Evolutionary conservation across 805 yeast genomes (phyloP).

Genomic region (Ogataea chonburiensis): DNA sequence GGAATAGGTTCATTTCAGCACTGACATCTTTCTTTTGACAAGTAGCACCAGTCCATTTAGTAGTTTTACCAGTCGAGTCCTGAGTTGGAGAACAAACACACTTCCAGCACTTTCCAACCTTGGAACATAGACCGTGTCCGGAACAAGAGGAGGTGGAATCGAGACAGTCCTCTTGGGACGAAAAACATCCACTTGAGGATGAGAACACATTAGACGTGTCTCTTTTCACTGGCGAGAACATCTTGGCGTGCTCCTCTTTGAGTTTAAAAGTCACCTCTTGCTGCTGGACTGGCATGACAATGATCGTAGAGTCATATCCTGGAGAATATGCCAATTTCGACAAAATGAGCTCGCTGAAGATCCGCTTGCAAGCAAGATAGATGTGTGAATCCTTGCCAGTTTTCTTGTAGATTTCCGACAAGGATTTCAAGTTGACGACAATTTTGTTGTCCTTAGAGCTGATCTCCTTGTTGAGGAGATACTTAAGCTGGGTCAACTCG

Average conservation of each 20-base stretch:
- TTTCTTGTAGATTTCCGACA: constrained; percentile 41
- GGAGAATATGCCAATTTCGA: constrained; percentile 19
- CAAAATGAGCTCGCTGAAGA: constrained; percentile 34
- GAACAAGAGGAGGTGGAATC: constrained; percentile 48
- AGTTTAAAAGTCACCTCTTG: constrained; percentile 21
- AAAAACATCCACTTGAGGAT: constrained; percentile 33
- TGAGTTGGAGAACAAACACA: constrained; percentile 49
- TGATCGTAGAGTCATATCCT: constrained; percentile 28
- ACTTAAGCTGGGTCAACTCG: constrained; percentile 48
- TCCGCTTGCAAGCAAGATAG: constrained; percentile 38
- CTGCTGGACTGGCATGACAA: constrained; percentile 35
- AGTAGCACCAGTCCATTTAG: constrained; percentile 54
- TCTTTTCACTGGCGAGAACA: constrained; percentile 24
- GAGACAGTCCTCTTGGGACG: constrained; percentile 47
- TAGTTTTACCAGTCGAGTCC: constrained; percentile 44
- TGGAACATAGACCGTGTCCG: constrained; percentile 52
- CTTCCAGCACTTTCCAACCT: constrained; percentile 44
- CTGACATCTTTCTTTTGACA: constrained; percentile 71
- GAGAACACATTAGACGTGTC: constrained; percentile 19
- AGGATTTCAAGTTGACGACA: constrained; percentile 43
- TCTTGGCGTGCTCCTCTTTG: constrained; percentile 12
- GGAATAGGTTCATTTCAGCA: constrained; percentile 61
- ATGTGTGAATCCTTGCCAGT: constrained; percentile 44
- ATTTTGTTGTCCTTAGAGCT: constrained; percentile 28
- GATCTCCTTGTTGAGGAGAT: constrained; percentile 32